Evolutionary conservation across 108 stramenopile genomes (phyloP).

Genomic region (Ochromonas danica): DNA sequence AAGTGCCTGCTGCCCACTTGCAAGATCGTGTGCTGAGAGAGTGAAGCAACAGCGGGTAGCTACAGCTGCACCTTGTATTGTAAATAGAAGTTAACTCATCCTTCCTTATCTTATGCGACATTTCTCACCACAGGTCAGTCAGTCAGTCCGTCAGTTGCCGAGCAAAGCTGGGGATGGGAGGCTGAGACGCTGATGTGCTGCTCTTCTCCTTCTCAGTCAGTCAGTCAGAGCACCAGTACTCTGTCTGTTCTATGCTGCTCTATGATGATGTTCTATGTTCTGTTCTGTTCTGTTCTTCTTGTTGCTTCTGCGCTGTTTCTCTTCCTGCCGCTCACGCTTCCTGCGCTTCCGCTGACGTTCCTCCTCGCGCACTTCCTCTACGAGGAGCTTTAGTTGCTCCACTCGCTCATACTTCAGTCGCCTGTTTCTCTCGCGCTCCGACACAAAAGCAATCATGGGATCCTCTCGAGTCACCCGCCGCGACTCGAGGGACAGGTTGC

Average conservation of each 20-base stretch:
- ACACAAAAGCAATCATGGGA: conserved; percentile 9
- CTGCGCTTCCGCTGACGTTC: background rate
- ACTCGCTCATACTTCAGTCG: background rate
- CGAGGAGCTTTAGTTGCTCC: background rate
- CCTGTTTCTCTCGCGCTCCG: background rate
- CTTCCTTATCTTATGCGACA: too few relatives aligned
- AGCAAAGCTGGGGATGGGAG: too few relatives aligned
- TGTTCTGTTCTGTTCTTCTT: background rate
- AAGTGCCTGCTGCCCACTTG: background rate
- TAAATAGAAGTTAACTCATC: too few relatives aligned
- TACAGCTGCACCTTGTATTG: too few relatives aligned
- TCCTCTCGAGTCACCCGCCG: conserved; percentile 33
- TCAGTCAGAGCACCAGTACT: too few relatives aligned
- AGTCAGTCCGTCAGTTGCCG: too few relatives aligned
- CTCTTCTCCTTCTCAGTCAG: too few relatives aligned
- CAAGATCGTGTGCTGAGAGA: background rate
- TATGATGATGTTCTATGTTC: too few relatives aligned
- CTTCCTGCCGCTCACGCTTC: background rate
- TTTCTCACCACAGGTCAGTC: too few relatives aligned
- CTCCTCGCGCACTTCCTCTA: background rate
- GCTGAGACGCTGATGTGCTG: too few relatives aligned
- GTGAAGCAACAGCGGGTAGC: too few relatives aligned
- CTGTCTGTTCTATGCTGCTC: too few relatives aligned
- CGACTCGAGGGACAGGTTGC: conserved; percentile 25
- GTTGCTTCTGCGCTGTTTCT: background rate